Evolutionary conservation across 169 alveolate species (phyloP), one percentile per base, ranked within the genome.

Genomic region (Theileria orientalis): DNA sequence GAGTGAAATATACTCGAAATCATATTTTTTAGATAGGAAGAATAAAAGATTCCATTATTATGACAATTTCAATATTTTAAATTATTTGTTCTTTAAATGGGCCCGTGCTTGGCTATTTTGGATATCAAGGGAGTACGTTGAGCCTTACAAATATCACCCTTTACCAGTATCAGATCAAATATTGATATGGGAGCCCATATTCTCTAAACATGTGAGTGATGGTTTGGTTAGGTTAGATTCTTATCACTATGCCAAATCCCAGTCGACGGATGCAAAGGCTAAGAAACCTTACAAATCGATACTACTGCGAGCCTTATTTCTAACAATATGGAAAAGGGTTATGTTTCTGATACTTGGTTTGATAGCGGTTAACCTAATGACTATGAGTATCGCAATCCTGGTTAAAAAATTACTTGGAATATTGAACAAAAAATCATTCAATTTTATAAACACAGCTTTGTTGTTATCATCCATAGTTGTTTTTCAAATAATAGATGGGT

Each of bases 141-240:
- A 33, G 25, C 86, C 82, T n/a, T 59, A 51, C 13, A 33, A n/a
- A 25, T 11, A 67, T 13, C 82, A 52, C n/a, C n/a, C n/a, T n/a
- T n/a, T n/a, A n/a, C n/a, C n/a, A n/a, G n/a, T n/a, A n/a, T n/a
- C n/a, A n/a, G 86, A 77, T 32, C 68, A 69, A 23, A 68, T 77
- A 23, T 44, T 66, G 51, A 49, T 35, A 35, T 77, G 86, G 86
- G 73, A 77, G 46, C 86, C 86, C n/a, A 60, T 69, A 16, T 56
- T 77, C 0, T 77, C 86, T n/a, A n/a, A n/a, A n/a, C n/a, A n/a
- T n/a, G n/a, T n/a, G n/a, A n/a, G n/a, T n/a, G n/a, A n/a, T n/a
- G 79, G 82, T 7, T 2, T 77, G 16, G 44, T 70, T 27, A 37
- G 61, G 27, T 37, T 69, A 23, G 86, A 77, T 23, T n/a, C 60